phyloP scores from a whole-genome alignment of 2,329 filamentous ascomycete genomes.

The Cladosporium sphaerospermum region DNA sequence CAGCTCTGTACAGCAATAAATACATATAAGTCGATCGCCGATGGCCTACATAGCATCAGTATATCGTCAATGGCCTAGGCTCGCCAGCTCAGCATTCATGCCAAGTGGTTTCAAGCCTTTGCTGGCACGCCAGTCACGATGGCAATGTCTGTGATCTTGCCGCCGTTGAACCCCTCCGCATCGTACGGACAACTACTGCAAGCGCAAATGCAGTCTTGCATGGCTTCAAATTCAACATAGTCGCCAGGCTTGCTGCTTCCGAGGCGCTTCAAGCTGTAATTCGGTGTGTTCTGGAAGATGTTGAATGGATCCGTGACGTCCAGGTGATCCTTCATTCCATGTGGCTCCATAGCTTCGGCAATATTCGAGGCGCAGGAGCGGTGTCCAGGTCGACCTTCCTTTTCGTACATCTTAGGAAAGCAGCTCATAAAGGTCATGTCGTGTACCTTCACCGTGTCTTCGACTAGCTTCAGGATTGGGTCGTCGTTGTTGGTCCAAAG shows the following conservation, averaged over 20 bases:
- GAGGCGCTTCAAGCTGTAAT: slow-evolving; percentile 33
- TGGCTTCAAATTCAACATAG: slow-evolving; percentile 34
- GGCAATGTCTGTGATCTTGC: slow-evolving; percentile 33
- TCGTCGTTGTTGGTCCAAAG: slow-evolving; percentile 34
- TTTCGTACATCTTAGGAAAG: slow-evolving; percentile 33
- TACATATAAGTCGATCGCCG: background rate
- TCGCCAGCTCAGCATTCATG: background rate
- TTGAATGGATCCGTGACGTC: slow-evolving; percentile 36
- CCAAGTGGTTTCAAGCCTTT: background rate
- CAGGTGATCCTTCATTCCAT: slow-evolving; percentile 30
- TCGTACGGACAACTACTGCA: slow-evolving; percentile 37
- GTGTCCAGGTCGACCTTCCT: slow-evolving; percentile 29
- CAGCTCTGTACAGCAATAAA: background rate
- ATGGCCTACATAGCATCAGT: background rate
- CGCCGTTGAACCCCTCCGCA: slow-evolving; percentile 33
- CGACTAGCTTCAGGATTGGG: slow-evolving; percentile 31
- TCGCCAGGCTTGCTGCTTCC: slow-evolving; percentile 34
- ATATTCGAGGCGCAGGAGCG: slow-evolving; percentile 34
- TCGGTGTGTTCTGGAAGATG: slow-evolving; percentile 37
- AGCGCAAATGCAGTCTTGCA: slow-evolving; percentile 31
- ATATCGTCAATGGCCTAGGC: background rate
- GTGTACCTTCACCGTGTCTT: slow-evolving; percentile 36
- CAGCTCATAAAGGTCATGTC: slow-evolving; percentile 39
- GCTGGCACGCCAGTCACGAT: slow-evolving; percentile 25
- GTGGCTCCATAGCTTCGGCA: slow-evolving; percentile 32